Conservation (phyloP, 495 filamentous ascomycete species). For the Penicillium crystallinum region DNA sequence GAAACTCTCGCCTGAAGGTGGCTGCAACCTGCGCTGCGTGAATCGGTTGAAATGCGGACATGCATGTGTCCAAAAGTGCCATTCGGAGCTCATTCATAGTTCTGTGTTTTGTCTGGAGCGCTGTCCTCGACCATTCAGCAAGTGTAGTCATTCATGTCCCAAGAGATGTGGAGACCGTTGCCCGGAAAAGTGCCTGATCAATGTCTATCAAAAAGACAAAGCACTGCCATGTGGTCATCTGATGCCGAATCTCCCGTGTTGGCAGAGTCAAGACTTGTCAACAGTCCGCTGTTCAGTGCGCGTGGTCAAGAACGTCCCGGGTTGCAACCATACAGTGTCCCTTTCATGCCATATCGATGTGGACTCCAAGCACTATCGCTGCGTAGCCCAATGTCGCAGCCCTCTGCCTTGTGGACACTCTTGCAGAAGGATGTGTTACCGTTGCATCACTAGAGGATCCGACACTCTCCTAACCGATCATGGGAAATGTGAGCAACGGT, state of each 20-base stretch:
- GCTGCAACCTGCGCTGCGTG: slow-evolving; percentile 57
- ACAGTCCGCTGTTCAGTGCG: slow-evolving; percentile 32
- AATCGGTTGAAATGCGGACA: slow-evolving; percentile 67
- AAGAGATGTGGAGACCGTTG: slow-evolving; percentile 57
- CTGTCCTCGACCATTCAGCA: slow-evolving; percentile 50
- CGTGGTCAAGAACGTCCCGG: slow-evolving; percentile 41
- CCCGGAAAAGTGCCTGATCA: slow-evolving; percentile 39
- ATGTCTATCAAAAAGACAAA: slow-evolving; percentile 33
- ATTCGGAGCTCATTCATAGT: slow-evolving; percentile 60
- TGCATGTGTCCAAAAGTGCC: slow-evolving; percentile 62
- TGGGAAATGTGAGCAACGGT: slow-evolving; percentile 45
- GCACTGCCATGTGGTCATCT: slow-evolving; percentile 57
- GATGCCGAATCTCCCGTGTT: slow-evolving; percentile 44
- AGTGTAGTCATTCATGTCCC: slow-evolving; percentile 60
- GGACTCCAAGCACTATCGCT: slow-evolving; percentile 30
- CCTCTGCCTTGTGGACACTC: slow-evolving; percentile 55
- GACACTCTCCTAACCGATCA: slow-evolving; percentile 37
- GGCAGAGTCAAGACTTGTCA: slow-evolving; percentile 39
- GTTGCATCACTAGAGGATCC: slow-evolving; percentile 37
- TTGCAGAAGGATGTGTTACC: slow-evolving; percentile 48
- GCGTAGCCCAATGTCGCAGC: slow-evolving; percentile 41
- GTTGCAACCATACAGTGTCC: slow-evolving; percentile 50
- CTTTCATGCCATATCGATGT: slow-evolving; percentile 50
- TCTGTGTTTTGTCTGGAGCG: slow-evolving; percentile 56
- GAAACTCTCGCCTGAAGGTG: slow-evolving; percentile 61